A percentile compares a stretch with the other conserved stretches of the same genome.
phyloP scores from a whole-genome alignment of 805 yeast genomes.

The Tetrapisispora nanseiensis region DNA sequence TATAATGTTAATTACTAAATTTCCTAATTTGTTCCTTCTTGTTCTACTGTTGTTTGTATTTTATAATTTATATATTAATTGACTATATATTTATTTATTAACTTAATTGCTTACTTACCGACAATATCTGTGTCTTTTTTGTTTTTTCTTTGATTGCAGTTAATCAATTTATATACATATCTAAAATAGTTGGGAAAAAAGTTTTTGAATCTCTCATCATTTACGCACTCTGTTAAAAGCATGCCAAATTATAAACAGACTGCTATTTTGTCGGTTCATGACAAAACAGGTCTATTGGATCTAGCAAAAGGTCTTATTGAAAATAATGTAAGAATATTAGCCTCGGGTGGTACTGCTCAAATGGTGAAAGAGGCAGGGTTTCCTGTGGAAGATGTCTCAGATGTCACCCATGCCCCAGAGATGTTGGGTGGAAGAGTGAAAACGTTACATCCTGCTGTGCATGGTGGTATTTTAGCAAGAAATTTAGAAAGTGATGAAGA shows the following conservation, averaged over 20 bases:
- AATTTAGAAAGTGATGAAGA: constrained; percentile 82
- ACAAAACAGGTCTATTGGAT: constrained; percentile 92
- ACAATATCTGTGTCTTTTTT: no score
- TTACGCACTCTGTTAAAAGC: no score
- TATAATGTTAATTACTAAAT: no score
- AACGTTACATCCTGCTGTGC: constrained; percentile 97
- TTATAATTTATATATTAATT: no score
- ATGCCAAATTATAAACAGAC: constrained; percentile 47
- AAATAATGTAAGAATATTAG: constrained; percentile 83
- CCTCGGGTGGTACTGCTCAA: constrained; percentile 95
- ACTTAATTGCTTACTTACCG: no score
- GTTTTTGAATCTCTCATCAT: no score
- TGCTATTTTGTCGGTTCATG: constrained; percentile 93
- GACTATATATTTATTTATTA: no score
- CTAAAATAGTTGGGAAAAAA: no score
- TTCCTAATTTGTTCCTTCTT: no score
- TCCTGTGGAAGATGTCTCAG: constrained; percentile 91
- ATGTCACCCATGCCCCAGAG: constrained; percentile 97
- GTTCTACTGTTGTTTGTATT: no score
- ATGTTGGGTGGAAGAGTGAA: constrained; percentile 98
- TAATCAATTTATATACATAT: no score
- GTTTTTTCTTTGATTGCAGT: no score
- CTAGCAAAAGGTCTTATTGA: constrained; percentile 89
- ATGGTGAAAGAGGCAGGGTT: constrained; percentile 95
- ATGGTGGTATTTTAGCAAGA: constrained; percentile 94